Base-by-base conservation (phyloP, 768 basidiomycete genomes). In the Rhizopogon vulgaris region DNA sequence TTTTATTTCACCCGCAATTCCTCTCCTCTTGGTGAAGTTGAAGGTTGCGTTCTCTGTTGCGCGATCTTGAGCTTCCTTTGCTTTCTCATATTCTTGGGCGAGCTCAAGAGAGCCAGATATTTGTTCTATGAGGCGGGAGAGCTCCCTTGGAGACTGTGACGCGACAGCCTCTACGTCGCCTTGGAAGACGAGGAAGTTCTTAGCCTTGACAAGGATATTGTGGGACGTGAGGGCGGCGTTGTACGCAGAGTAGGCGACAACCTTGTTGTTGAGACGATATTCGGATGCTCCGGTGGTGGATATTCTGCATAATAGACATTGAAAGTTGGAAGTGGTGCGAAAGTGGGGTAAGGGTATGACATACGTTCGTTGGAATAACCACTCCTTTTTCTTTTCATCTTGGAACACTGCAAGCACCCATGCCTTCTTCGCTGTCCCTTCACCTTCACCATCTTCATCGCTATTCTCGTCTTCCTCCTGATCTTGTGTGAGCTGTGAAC, bases 111-210 rank as follows among this genome's bases (percentile, higher is more conserved):
- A 96, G 1, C 95, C 95, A 53, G 86, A 89, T 55, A 98, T 97
- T 65, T 97, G 93, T 58, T 99, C 96, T 41, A 99, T 88, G 30
- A 98, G 84, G 15, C 82, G 81, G 0, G 94, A 79, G 18, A 98
- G 82, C 59, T 95, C 94, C 53, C 85, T 84, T 14, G 96, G 82
- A 1, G 90, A 93, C 60, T 99, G 96, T 2, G 90, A 90, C 0
- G 96, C 96, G 32, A 99, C 91, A 2, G 93, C 91, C 70, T 99
- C 96, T 30, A 99, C 96, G 64, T 98, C 96, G 48, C 96, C 96
- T 64, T 99, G 96, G 73, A 99, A 98, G 10, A 98, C 96, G 48
- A 98, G 85, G 63, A 98, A 99, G 73, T 98, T 98, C 74, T 97
- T 97, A 11, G 96, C 96, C 71, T 96, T 97, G 62, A 98, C 94